Evolutionary conservation across 345 rosid species (phyloP), one percentile per base, ranked within the genome.

Genomic region (Pistacia atlantica): DNA sequence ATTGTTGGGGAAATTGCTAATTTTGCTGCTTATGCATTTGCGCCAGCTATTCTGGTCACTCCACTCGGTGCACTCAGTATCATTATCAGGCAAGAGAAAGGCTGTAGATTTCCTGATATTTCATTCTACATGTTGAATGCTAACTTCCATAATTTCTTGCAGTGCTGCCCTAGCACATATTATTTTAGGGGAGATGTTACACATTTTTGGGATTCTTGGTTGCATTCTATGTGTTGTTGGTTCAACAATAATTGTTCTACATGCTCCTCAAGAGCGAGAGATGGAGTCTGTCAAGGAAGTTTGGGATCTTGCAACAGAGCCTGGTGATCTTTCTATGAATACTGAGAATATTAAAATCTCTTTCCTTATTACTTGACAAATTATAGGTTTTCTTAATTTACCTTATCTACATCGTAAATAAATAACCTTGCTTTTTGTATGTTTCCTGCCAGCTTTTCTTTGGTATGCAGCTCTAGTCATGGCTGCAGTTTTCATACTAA

Each of bases 241-340:
- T 79, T 96, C 99, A 35, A 93, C 95, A 1, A 91, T 97, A 8
- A 96, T 96, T 83, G 98, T 93, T 42, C 77, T 96, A 65, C 99
- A 96, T 85, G 99, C 98, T 79, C 98, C 99, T 80, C 99, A 89
- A 82, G 99, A 96, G 82, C 91, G 89, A 20, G 91, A 85, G 74
- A 96, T 93, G 73, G 91, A 86, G 75, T 96, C 99, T 64, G 99
- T 96, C 28, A 72, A 38, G 69, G 93, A 96, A 86, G 97, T 93
- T 73, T 96, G 99, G 99, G 87, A 88, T 82, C 99, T 93, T 85
- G 99, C 99, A 54, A 96, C 98, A 3, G 99, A 93, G 85, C 99
- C 99, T 83, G 99, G 99, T 95, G 20, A 33, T 78, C 57, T 13
- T 33, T 37, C 58, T 78, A 37, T 56, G 42, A 12, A 54, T 25